A percentile compares a stretch with the other conserved stretches of the same genome.
These are phyloP conservation scores for Byssochlamys sp. DNA, from an alignment of 2,329 filamentous ascomycete species.

Conservation along the genomic window DNA sequence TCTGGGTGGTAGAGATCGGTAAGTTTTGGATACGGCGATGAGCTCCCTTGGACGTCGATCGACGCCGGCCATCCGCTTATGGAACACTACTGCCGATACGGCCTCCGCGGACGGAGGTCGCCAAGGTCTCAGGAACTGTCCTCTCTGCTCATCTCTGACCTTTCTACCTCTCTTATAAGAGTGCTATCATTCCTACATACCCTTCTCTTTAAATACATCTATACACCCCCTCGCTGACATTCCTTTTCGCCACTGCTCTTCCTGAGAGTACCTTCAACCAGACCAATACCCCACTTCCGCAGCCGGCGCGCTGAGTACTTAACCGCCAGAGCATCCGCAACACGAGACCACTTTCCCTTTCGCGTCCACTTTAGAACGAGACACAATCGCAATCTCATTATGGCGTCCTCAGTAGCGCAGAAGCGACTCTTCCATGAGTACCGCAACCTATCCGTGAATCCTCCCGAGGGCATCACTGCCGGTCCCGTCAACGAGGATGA, in stretches of 20 bases:
- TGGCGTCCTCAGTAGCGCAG: slow-evolving; percentile 47
- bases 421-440: slow-evolving; percentile 93
- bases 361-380: background rate
- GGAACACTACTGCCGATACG: background rate
- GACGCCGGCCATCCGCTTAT: background rate
- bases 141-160: background rate
- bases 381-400: slow-evolving; percentile 10
- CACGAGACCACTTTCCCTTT: background rate
- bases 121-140: background rate
- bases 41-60: too few species aligned
- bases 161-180: background rate
- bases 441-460: slow-evolving; percentile 82
- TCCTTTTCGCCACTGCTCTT: background rate
- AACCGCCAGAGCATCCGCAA: background rate
- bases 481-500: slow-evolving; percentile 90
- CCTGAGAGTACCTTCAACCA: background rate
- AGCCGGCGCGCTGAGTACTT: background rate
- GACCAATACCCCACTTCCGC: background rate
- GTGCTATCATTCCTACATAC: background rate
- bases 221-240: background rate
- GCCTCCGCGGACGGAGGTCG: background rate
- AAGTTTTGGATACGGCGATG: too few species aligned
- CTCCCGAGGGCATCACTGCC: slow-evolving; percentile 93
- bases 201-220: background rate
- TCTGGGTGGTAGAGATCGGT: too few species aligned